Percentiles rank a stretch among this genome's conserved stretches.
These are phyloP conservation scores for Paecilomyces niveus DNA, from an alignment of 2,329 filamentous ascomycete species.

Conservation along the genomic window DNA sequence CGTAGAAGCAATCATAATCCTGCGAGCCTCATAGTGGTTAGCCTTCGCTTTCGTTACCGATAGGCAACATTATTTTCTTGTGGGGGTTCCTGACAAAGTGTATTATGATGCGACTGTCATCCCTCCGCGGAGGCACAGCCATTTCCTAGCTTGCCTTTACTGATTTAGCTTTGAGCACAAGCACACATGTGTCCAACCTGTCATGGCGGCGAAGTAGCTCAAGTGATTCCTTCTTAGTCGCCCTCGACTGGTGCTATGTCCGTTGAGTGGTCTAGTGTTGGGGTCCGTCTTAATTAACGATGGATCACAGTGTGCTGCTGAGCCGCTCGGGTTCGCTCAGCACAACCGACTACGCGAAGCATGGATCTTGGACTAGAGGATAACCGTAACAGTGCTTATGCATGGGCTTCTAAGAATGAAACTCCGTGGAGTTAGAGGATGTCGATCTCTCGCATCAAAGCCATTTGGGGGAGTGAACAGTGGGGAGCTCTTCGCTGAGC, in stretches of 20 bases:
- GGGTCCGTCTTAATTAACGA: not conserved
- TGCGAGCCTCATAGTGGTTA: constrained; percentile 10
- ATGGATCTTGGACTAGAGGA: not conserved
- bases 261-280: not conserved
- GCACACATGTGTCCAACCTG: not conserved
- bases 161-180: not conserved
- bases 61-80: not conserved
- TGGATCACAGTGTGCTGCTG: not conserved
- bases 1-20: constrained; percentile 74
- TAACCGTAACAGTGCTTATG: not conserved
- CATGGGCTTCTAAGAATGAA: not conserved
- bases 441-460: not conserved
- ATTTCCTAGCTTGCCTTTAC: constrained; percentile 17
- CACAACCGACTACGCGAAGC: not conserved
- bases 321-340: not conserved
- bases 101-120: constrained; percentile 63
- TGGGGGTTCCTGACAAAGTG: constrained; percentile 62
- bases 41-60: not conserved
- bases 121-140: constrained; percentile 28
- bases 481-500: not conserved
- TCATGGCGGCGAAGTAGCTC: not conserved
- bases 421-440: not conserved
- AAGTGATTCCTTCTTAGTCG: not conserved
- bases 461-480: not conserved
- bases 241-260: not conserved